phyloP scores from a whole-genome alignment of 495 filamentous ascomycete genomes.

The Lophiostoma macrostomum region DNA sequence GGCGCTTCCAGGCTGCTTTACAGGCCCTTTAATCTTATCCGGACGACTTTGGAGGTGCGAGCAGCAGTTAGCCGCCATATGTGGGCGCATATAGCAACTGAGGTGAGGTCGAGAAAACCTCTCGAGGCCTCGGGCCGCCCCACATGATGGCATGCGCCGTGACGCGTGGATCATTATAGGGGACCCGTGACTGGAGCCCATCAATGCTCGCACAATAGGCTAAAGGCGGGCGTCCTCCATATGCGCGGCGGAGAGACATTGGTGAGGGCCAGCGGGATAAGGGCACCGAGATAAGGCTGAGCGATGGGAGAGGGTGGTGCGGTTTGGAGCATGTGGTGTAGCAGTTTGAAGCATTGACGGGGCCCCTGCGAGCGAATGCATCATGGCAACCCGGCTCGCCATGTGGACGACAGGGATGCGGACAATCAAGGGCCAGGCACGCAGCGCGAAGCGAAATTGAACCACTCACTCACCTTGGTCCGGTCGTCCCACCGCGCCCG shows the following conservation, averaged over 20 bases:
- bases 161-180: constrained; percentile 29
- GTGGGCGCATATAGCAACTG: constrained; percentile 12
- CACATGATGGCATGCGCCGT: constrained; percentile 12
- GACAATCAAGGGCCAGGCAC: background rate
- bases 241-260: background rate
- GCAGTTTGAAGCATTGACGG: constrained; percentile 29
- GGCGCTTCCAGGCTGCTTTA: background rate
- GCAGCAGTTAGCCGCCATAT: constrained; percentile 4
- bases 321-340: constrained; percentile 20
- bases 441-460: constrained; percentile 30
- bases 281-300: constrained; percentile 8
- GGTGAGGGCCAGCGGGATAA: background rate
- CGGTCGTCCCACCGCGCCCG: background rate
- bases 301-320: background rate
- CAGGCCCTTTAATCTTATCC: constrained; percentile 33
- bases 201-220: constrained; percentile 26
- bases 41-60: constrained; percentile 6
- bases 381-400: constrained; percentile 18
- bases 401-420: constrained; percentile 27
- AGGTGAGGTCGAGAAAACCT: constrained; percentile 27
- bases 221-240: constrained; percentile 9
- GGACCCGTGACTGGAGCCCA: constrained; percentile 23
- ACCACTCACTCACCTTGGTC: constrained; percentile 19
- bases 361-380: constrained; percentile 22
- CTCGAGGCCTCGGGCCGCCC: constrained; percentile 4